Percentiles rank a stretch among this genome's conserved stretches.
Evolutionary conservation across 2,329 filamentous ascomycete genomes (phyloP).

Genomic region (Exophiala viscosa): DNA sequence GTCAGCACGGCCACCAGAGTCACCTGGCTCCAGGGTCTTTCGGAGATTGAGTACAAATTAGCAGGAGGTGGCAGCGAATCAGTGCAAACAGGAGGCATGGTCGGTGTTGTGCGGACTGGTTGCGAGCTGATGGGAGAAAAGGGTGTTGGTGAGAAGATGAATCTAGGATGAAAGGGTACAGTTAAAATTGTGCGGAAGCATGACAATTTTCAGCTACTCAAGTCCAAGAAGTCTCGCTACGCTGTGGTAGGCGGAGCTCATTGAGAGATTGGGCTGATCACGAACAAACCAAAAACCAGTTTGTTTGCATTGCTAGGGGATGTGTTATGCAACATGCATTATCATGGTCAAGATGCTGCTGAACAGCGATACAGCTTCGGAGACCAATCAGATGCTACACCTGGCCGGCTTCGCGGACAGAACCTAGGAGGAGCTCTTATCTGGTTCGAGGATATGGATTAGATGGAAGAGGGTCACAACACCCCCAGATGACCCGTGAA

Average conservation of each 20-base stretch:
- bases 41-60: constrained; percentile 87
- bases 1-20: constrained; percentile 85
- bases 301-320: no score
- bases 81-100: constrained; percentile 87
- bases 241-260: background rate
- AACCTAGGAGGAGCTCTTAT: no score
- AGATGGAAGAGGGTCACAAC: no score
- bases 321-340: no score
- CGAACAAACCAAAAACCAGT: no score
- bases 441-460: no score
- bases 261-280: no score
- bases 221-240: background rate
- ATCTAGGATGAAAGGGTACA: constrained; percentile 10
- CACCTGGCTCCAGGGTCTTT: constrained; percentile 83
- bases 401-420: no score
- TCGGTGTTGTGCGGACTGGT: constrained; percentile 81
- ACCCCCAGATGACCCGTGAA: no score
- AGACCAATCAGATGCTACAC: no score
- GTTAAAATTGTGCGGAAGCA: background rate
- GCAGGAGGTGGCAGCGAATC: constrained; percentile 81
- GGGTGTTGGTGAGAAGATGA: constrained; percentile 28
- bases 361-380: no score
- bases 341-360: no score
- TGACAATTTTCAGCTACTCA: background rate
- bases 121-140: constrained; percentile 66